A percentile compares a stretch with the other conserved stretches of the same genome.
These are phyloP conservation scores for Pyrenochaeta sp. DNA, from an alignment of 2,329 filamentous ascomycete species.

Conservation along the genomic window DNA sequence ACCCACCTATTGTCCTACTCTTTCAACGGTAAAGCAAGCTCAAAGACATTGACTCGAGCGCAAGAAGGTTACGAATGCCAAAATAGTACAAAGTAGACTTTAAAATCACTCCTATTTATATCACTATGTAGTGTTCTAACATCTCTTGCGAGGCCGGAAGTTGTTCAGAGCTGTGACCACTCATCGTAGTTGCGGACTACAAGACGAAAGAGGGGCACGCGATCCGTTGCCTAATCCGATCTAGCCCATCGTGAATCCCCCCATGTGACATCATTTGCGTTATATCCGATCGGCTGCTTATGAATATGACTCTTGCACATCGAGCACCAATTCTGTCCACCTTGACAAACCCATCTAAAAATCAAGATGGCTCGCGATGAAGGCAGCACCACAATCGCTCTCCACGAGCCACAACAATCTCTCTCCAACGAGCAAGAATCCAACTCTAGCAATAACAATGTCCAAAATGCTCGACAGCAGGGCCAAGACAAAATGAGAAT, in stretches of 20 bases:
- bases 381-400: neutral
- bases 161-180: no score
- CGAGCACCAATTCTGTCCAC: neutral
- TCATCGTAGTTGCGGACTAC: neutral
- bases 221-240: neutral
- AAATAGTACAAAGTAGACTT: no score
- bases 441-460: neutral
- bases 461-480: slow-evolving; percentile 1
- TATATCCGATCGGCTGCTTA: neutral
- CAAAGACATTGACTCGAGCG: no score
- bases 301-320: neutral
- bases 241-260: neutral
- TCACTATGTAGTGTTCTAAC: no score
- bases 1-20: no score
- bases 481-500: slow-evolving; percentile 15
- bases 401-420: neutral
- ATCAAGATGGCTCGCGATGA: neutral
- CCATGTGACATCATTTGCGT: neutral
- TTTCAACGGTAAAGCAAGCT: no score
- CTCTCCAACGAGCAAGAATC: neutral
- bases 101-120: no score
- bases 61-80: no score
- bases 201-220: slow-evolving; percentile 15
- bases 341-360: neutral
- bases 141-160: no score